Conservation (phyloP, 148 eudicot species). For the Rhododendron molle region DNA sequence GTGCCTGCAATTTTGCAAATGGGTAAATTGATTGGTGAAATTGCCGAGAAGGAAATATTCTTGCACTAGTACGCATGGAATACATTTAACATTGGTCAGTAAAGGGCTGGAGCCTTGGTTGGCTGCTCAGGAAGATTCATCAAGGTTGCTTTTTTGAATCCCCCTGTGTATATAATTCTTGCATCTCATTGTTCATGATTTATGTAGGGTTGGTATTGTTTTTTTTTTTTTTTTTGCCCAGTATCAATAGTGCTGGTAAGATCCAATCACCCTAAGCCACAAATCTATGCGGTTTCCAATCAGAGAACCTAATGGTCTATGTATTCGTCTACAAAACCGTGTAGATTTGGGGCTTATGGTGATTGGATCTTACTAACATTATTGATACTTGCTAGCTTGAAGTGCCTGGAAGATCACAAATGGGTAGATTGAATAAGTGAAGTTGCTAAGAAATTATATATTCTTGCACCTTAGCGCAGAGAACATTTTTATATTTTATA, state of each 20-base stretch:
- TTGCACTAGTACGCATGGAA: neutral
- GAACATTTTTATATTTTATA: neutral
- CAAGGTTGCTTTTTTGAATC: slow-evolving; percentile 44
- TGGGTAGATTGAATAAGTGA: neutral
- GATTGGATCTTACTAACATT: neutral
- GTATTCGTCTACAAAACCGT: neutral
- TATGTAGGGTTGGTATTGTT: neutral
- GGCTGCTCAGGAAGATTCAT: slow-evolving; percentile 86
- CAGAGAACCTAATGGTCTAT: neutral
- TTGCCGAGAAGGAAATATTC: neutral
- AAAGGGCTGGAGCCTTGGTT: slow-evolving; percentile 71
- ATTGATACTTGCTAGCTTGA: neutral
- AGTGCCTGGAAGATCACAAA: neutral
- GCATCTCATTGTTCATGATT: neutral
- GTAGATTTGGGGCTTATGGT: neutral
- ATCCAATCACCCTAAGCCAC: neutral
- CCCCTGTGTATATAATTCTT: slow-evolving; percentile 1
- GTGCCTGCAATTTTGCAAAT: neutral
- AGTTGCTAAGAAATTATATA: neutral
- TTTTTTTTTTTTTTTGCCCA: neutral
- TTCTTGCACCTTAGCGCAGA: neutral
- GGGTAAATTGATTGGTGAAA: neutral
- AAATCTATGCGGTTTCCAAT: neutral
- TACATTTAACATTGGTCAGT: too few species aligned
- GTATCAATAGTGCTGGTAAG: neutral